Evolutionary conservation across 306 rosid species (phyloP).

Genomic region (Cucumis cinereus): DNA sequence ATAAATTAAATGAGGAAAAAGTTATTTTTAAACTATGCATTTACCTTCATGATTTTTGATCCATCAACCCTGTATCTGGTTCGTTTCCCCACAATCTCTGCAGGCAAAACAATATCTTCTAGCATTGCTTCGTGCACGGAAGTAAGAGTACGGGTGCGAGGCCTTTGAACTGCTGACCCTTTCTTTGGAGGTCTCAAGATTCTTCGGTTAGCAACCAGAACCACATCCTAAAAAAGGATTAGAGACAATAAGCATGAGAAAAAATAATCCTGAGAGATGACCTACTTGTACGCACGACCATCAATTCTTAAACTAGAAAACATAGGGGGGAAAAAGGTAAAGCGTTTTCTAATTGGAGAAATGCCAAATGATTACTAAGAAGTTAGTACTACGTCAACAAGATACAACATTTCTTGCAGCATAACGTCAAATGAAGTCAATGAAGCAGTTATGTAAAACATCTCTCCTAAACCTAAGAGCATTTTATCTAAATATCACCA

Average conservation of each 20-base stretch:
- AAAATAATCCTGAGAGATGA: background rate
- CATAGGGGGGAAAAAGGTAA: background rate
- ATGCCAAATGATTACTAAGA: background rate
- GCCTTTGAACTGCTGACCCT: conserved; percentile 57
- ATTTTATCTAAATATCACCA: background rate
- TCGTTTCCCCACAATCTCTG: conserved; percentile 68
- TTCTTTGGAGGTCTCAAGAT: conserved; percentile 69
- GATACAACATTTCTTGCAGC: background rate
- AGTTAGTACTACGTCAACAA: background rate
- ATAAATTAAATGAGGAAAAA: background rate
- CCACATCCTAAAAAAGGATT: conserved; percentile 35
- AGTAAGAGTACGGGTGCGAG: conserved; percentile 60
- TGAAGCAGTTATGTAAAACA: background rate
- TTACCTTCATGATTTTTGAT: conserved; percentile 56
- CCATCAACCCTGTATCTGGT: conserved; percentile 53
- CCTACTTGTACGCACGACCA: background rate
- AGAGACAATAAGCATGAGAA: background rate
- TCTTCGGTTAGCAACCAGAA: conserved; percentile 56
- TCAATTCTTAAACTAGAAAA: background rate
- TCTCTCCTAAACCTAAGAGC: background rate
- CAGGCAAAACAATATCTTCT: conserved; percentile 64
- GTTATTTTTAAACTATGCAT: background rate
- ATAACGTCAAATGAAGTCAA: background rate
- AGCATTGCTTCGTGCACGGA: conserved; percentile 62
- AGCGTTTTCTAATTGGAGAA: background rate